Base-by-base conservation (phyloP, 345 rosid genomes). In the Mallotus nudiflorus region DNA sequence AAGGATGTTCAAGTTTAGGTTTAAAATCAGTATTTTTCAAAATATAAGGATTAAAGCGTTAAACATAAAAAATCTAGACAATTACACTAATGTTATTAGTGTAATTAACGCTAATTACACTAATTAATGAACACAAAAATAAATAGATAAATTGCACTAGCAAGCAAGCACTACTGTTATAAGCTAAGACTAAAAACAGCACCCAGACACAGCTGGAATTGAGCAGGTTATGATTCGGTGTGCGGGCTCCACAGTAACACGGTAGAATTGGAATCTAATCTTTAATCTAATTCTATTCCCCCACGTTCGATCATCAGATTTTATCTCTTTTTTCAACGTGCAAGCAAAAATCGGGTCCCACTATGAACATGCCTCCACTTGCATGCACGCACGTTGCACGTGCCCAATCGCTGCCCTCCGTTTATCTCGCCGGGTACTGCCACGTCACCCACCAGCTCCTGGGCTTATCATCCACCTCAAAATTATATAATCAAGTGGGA, bases 371-470 rank as follows among this genome's bases (percentile, higher is more conserved):
- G 85, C 84, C 65, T 80, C 63, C 71, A 70, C 76, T 79, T 77
- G 77, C 81, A 67, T 79, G 82, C 91, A 84, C 88, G 85, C 80
- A 76, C 70, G 72, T 53, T 63, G 95, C 88, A 87, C 85, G 84
- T 89, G 88, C 75, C 27, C 56, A 2, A 9, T 5, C 25, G 0
- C 39, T 15, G 9, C 25, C 55, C 60, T 13, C 88, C 86, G 85
- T 76, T 31, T 31, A 64, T 69, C 39, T 59, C 67, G 84, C 76
- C 65, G 75, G 77, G 75, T 1, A 25, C 11, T 18, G 71, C 81
- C 73, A 82, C 81, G 77, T 77, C 68, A 49, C 19, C 10, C 2
- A 13, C 15, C 0, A 18, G 0, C 0, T 0, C 0, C 3, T 12
- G 20, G 15, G 52, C 16, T 39, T 42, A 37, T 35, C 9, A 13